Base-by-base conservation (phyloP, 73 alveolate genomes). In the Paramecium bursaria region DNA sequence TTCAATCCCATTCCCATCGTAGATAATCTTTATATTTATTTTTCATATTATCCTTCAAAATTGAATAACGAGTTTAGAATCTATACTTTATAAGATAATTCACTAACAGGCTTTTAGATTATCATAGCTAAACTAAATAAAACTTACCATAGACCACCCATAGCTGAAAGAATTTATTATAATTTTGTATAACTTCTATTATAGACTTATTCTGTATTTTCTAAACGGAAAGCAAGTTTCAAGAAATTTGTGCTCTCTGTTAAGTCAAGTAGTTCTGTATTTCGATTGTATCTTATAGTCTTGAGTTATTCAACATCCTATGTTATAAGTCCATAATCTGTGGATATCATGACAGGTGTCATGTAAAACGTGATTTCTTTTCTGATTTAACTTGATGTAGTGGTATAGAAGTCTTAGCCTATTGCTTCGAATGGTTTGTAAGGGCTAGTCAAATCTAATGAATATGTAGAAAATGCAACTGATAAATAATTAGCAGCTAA, bases 61-160 rank as follows among this genome's bases (percentile, higher is more conserved):
- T n/a, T n/a, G n/a, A n/a, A n/a, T n/a, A n/a, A n/a, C n/a, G n/a
- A n/a, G n/a, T n/a, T n/a, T n/a, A n/a, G n/a, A n/a, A n/a, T n/a
- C n/a, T n/a, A n/a, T n/a, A n/a, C n/a, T n/a, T n/a, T n/a, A 57
- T 23, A 42, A n/a, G 48, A 23, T 10, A 57, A 30, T 57, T 30
- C 33, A 57, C 33, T 57, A 13, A 57, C 17, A 29, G 76, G 76
- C 33, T 57, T 57, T 30, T 48, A 57, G 3, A 57, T 57, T 17
- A 57, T 57, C 27, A 30, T 30, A 57, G 33, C 27, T 14, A 57
- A 30, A 57, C 76, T 67, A 15, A 67, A 67, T 1, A 67, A 27
- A 19, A 67, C 82, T 42, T 67, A 31, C 82, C 82, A 67, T 67
- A 67, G 27, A 2, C 82, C 82, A 10, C 82, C 82, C 5, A 67